These are phyloP conservation scores for Lipomyces spencermartinsiae DNA, from an alignment of 805 yeast species.

Conservation along the genomic window DNA sequence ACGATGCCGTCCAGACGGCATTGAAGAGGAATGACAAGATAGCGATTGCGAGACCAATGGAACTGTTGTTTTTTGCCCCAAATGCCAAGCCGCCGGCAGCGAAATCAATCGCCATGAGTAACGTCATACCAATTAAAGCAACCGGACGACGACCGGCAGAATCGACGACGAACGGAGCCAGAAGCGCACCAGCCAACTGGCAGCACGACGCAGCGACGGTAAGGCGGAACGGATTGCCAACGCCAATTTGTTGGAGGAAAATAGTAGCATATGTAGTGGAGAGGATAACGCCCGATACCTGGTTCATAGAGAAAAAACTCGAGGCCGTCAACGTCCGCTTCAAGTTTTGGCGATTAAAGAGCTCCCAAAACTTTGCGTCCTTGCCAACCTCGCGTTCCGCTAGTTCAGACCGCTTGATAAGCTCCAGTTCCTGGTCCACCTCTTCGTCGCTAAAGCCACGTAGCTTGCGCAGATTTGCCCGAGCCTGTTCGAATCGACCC, in stretches of 20 bases:
- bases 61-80: not conserved
- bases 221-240: conserved; percentile 16
- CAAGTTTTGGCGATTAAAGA: conserved; percentile 15
- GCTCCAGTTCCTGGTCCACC: conserved; percentile 3
- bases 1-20: conserved; percentile 15
- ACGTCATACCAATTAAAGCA: conserved; percentile 18
- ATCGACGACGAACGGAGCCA: conserved; percentile 20
- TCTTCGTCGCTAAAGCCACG: conserved; percentile 16
- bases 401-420: conserved; percentile 3
- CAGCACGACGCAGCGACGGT: conserved; percentile 20
- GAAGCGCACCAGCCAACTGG: conserved; percentile 16
- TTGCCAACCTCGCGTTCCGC: conserved; percentile 9
- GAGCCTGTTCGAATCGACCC: conserved; percentile 13
- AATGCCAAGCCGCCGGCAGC: conserved; percentile 20
- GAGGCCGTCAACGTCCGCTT: conserved; percentile 21
- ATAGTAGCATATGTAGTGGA: conserved; percentile 20
- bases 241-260: conserved; percentile 13
- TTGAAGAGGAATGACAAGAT: conserved; percentile 11
- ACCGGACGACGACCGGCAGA: conserved; percentile 18
- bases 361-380: conserved; percentile 11
- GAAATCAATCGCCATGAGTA: conserved; percentile 15
- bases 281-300: conserved; percentile 17
- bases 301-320: conserved; percentile 16
- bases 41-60: conserved; percentile 10
- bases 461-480: conserved; percentile 8